Percentiles rank a stretch among this genome's conserved stretches.
Evolutionary conservation across 2,329 filamentous ascomycete genomes (phyloP).

Genomic region (Dichotomopilus funicola): DNA sequence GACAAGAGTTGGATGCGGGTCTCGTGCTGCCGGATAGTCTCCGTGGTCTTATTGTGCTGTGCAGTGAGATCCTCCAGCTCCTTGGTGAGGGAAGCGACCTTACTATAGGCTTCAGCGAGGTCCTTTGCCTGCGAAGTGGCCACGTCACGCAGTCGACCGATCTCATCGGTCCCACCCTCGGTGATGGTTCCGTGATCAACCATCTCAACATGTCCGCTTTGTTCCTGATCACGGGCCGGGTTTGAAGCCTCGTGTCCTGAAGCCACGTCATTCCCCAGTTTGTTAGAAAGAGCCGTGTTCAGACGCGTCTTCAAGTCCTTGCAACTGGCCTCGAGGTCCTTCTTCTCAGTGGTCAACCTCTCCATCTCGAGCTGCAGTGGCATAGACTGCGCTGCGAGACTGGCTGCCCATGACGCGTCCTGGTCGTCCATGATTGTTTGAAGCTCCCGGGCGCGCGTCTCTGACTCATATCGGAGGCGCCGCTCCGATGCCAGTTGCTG

Average conservation of each 20-base stretch:
- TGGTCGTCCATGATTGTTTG: neutral
- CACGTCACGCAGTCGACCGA: too few species aligned
- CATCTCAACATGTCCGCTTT: too few species aligned
- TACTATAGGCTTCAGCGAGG: neutral
- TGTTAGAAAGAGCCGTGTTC: neutral
- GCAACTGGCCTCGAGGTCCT: neutral
- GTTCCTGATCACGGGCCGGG: too few species aligned
- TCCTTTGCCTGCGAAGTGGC: neutral
- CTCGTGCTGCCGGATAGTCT: neutral
- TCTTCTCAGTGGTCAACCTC: neutral
- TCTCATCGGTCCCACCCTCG: too few species aligned
- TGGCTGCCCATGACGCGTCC: neutral
- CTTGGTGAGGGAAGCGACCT: neutral
- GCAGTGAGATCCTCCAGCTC: neutral
- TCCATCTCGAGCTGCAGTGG: conserved; percentile 4
- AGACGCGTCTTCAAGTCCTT: neutral
- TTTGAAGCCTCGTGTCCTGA: too few species aligned
- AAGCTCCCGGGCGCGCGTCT: neutral
- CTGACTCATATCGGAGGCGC: neutral
- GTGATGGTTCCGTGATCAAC: too few species aligned
- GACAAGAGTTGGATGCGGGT: too few species aligned
- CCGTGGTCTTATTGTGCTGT: neutral
- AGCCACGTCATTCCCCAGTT: neutral
- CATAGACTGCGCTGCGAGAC: neutral
- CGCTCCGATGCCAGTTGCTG: conserved; percentile 1